Evolutionary conservation across 2,329 filamentous ascomycete genomes (phyloP).

Genomic region (Triangularia verruculosa): DNA sequence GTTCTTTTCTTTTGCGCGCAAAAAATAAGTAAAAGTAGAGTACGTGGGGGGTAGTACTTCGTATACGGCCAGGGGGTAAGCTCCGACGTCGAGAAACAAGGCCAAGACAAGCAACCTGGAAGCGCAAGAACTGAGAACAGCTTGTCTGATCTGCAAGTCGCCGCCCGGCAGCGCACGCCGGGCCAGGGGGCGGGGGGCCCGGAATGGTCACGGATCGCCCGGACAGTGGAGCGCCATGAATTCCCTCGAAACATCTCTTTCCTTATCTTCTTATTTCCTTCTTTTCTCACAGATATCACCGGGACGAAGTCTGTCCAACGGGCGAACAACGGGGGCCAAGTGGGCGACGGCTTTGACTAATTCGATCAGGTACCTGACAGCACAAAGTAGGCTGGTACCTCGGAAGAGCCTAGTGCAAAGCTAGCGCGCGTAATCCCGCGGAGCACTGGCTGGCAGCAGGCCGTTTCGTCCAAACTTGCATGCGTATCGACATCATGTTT

Average conservation of each 20-base stretch:
- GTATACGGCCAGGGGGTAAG: neutral
- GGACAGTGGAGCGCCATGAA: conserved; percentile 15
- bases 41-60: neutral
- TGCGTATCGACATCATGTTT: neutral
- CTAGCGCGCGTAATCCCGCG: neutral
- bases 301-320: conserved; percentile 11
- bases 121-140: no score
- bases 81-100: no score
- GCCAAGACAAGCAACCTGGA: neutral
- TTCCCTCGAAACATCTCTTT: neutral
- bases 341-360: conserved; percentile 11
- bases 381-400: neutral
- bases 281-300: neutral
- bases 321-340: conserved; percentile 16
- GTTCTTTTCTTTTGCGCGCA: neutral
- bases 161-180: conserved; percentile 4
- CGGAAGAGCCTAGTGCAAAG: neutral
- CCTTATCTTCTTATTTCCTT: neutral
- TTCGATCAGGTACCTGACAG: neutral
- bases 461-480: neutral
- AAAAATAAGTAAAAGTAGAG: neutral
- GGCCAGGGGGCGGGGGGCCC: conserved; percentile 14
- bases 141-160: conserved; percentile 2
- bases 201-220: conserved; percentile 24
- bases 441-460: neutral